Percentiles rank a stretch among this genome's conserved stretches.
phyloP scores from a whole-genome alignment of 768 basidiomycete genomes.

The Naganishia antarctica region DNA sequence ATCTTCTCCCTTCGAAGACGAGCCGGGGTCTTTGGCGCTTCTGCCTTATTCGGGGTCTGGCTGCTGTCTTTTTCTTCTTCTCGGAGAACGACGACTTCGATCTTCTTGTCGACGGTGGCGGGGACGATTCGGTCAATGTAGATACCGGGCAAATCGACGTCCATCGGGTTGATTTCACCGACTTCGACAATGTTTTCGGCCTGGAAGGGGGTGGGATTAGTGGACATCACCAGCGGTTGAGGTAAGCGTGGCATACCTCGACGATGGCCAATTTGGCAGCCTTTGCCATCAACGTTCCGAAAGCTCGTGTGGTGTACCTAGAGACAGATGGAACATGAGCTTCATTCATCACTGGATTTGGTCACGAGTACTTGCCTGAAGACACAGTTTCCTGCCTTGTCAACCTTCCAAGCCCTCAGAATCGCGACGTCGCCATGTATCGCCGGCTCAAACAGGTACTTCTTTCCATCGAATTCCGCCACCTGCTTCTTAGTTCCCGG shows the following conservation, averaged over 20 bases:
- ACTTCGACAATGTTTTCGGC: slow-evolving; percentile 47
- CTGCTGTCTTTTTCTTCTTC: slow-evolving; percentile 28
- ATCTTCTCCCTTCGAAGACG: slow-evolving; percentile 36
- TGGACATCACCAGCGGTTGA: background rate
- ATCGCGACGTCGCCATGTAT: slow-evolving; percentile 47
- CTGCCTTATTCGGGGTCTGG: slow-evolving; percentile 21
- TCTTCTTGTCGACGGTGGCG: slow-evolving; percentile 43
- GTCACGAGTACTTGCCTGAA: slow-evolving; percentile 35
- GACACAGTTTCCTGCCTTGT: slow-evolving; percentile 47
- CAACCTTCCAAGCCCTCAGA: slow-evolving; percentile 45
- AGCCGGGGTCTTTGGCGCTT: slow-evolving; percentile 30
- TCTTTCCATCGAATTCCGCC: slow-evolving; percentile 38
- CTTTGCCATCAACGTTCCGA: slow-evolving; percentile 41
- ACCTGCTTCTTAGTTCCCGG: slow-evolving; percentile 40
- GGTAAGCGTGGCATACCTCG: slow-evolving; percentile 33
- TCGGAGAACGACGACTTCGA: slow-evolving; percentile 41
- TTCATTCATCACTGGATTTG: background rate
- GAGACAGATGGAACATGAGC: background rate
- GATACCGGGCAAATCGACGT: slow-evolving; percentile 46
- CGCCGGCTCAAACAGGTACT: slow-evolving; percentile 43
- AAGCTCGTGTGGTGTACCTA: slow-evolving; percentile 45
- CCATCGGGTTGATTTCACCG: slow-evolving; percentile 43
- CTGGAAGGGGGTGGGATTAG: slow-evolving; percentile 22
- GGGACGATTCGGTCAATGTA: slow-evolving; percentile 46
- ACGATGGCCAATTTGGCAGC: slow-evolving; percentile 44